Conservation (phyloP, 345 rosid genomes). For the Syzygium jambos region DNA sequence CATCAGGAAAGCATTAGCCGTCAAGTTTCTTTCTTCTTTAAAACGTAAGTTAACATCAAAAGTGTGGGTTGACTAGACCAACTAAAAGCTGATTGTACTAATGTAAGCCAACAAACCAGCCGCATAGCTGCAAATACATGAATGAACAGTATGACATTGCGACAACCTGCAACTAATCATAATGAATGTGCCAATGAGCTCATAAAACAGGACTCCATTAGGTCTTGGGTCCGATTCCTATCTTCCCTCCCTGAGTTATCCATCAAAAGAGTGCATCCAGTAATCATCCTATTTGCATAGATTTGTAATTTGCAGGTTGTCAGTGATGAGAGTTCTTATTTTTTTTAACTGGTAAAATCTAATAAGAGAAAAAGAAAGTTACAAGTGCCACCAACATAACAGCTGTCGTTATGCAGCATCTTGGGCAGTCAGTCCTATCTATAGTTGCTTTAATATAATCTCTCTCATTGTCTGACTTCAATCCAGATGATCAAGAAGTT, state of each 20-base stretch:
- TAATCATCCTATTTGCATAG: background rate
- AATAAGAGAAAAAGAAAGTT: background rate
- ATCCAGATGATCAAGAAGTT: background rate
- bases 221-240: background rate
- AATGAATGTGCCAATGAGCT: background rate
- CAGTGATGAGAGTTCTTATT: background rate
- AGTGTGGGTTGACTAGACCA: background rate
- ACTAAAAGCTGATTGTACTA: background rate
- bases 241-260: background rate
- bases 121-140: background rate
- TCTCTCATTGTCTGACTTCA: background rate
- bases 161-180: background rate
- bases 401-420: background rate
- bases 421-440: background rate
- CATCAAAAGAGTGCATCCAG: background rate
- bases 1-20: background rate
- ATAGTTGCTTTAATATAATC: background rate
- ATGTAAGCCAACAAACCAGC: background rate
- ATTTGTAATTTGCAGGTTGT: background rate
- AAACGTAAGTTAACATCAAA: background rate
- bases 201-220: background rate
- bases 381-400: background rate
- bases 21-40: background rate
- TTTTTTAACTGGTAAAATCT: background rate
- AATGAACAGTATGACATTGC: background rate